A percentile compares a stretch with the other conserved stretches of the same genome.
Evolutionary conservation across 805 yeast genomes (phyloP).

Genomic region (Yarrowia phangngaensis): DNA sequence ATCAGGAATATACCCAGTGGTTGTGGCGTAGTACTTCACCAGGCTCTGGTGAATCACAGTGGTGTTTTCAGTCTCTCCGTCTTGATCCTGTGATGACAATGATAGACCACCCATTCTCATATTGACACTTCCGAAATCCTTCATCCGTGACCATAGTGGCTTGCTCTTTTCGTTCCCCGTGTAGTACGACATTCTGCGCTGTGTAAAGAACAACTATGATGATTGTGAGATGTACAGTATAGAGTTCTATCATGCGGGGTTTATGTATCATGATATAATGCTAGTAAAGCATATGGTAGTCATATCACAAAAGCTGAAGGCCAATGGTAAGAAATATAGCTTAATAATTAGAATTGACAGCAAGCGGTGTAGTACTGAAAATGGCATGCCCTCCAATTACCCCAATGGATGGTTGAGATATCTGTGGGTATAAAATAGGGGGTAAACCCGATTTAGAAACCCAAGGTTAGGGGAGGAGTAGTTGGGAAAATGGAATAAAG

Average conservation of each 20-base stretch:
- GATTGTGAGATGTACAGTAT: not conserved
- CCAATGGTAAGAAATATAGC: not conserved
- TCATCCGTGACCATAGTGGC: constrained; percentile 18
- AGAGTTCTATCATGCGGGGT: constrained; percentile 9
- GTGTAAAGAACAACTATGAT: not conserved
- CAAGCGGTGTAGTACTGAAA: no score
- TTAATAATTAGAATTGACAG: not conserved
- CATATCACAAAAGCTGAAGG: not conserved
- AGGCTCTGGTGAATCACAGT: constrained; percentile 48
- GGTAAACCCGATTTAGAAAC: no score
- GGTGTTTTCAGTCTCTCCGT: constrained; percentile 44
- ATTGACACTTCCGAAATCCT: constrained; percentile 14
- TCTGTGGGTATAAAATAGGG: no score
- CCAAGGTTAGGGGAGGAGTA: no score
- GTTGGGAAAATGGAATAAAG: no score
- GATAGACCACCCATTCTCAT: constrained; percentile 34
- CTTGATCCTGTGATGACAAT: constrained; percentile 40
- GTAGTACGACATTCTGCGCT: constrained; percentile 11
- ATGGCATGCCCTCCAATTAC: no score
- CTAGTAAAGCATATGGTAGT: not conserved
- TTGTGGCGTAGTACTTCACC: constrained; percentile 41
- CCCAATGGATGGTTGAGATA: no score
- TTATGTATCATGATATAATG: no score
- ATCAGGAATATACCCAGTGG: constrained; percentile 34
- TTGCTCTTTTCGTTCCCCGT: constrained; percentile 18